phyloP scores from a whole-genome alignment of 1,139 yeast species.

The Wickerhamomyces sp. region DNA sequence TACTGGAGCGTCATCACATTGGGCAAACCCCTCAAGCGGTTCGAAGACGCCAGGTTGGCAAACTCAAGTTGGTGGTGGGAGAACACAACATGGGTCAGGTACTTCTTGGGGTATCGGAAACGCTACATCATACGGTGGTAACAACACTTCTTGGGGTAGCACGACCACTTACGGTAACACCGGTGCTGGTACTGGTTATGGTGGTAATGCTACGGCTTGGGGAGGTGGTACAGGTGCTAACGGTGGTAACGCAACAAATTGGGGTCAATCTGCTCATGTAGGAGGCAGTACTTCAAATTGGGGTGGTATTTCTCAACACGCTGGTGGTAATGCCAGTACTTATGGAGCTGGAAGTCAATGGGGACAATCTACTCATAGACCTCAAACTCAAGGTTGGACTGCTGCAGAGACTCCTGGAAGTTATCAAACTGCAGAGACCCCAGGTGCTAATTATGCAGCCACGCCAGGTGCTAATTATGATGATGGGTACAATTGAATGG shows the following conservation, averaged over 20 bases:
- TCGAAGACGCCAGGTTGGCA: constrained; percentile 32
- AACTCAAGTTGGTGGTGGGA: constrained; percentile 30
- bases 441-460: constrained; percentile 13
- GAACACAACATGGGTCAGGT: constrained; percentile 39
- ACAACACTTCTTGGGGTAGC: constrained; percentile 32
- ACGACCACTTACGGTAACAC: constrained; percentile 50
- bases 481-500: too few relatives aligned
- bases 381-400: constrained; percentile 7
- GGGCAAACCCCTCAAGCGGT: constrained; percentile 33
- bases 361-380: constrained; percentile 21
- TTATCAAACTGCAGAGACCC: constrained; percentile 25
- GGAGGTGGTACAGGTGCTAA: constrained; percentile 38
- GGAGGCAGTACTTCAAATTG: constrained; percentile 24
- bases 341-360: constrained; percentile 22
- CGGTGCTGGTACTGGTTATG: constrained; percentile 45
- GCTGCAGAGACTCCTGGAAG: constrained; percentile 32
- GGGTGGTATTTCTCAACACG: too few relatives aligned
- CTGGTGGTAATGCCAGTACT: constrained; percentile 17
- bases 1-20: constrained; percentile 9
- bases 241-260: constrained; percentile 26
- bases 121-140: constrained; percentile 47
- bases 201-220: constrained; percentile 43
- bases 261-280: constrained; percentile 24
- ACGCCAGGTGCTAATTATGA: constrained; percentile 23
- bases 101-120: constrained; percentile 28